phyloP scores from a whole-genome alignment of 2,329 filamentous ascomycete genomes.

The Phyllosticta capitalensis region DNA sequence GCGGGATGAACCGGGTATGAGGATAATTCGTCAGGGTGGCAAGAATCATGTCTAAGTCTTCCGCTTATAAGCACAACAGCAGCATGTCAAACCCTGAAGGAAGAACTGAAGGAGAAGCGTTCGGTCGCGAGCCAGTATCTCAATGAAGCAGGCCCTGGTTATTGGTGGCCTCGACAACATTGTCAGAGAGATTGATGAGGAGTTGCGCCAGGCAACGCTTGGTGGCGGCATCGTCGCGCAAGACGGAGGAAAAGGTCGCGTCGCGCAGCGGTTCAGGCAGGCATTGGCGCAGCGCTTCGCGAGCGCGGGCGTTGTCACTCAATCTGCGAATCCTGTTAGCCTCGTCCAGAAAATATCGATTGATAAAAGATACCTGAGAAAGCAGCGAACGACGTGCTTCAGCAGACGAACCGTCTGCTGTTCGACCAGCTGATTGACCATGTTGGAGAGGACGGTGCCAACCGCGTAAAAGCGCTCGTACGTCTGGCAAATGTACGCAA shows the following conservation, averaged over 20 bases:
- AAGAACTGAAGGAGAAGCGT: neutral
- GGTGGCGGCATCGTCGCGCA: constrained; percentile 92
- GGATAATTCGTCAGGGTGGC: neutral
- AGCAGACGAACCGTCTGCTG: constrained; percentile 91
- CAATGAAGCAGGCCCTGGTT: constrained; percentile 28
- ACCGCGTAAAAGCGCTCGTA: constrained; percentile 98
- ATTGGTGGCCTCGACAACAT: constrained; percentile 49
- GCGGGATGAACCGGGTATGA: neutral
- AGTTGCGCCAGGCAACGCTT: constrained; percentile 97
- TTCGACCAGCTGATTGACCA: constrained; percentile 96
- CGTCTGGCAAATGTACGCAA: constrained; percentile 97
- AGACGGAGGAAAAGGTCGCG: constrained; percentile 90
- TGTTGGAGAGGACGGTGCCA: constrained; percentile 93
- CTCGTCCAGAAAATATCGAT: neutral
- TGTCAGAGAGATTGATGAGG: constrained; percentile 90
- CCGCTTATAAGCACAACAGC: neutral
- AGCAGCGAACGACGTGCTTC: constrained; percentile 96
- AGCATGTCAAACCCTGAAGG: neutral
- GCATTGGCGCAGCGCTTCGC: constrained; percentile 90
- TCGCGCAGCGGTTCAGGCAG: constrained; percentile 97
- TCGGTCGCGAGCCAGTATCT: neutral
- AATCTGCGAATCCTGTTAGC: constrained; percentile 45
- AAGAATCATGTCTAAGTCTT: neutral
- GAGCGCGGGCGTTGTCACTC: constrained; percentile 90
- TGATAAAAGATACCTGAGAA: constrained; percentile 65